Evolutionary conservation across 2,329 filamentous ascomycete genomes (phyloP).

Genomic region (Pyricularia pennisetigena): DNA sequence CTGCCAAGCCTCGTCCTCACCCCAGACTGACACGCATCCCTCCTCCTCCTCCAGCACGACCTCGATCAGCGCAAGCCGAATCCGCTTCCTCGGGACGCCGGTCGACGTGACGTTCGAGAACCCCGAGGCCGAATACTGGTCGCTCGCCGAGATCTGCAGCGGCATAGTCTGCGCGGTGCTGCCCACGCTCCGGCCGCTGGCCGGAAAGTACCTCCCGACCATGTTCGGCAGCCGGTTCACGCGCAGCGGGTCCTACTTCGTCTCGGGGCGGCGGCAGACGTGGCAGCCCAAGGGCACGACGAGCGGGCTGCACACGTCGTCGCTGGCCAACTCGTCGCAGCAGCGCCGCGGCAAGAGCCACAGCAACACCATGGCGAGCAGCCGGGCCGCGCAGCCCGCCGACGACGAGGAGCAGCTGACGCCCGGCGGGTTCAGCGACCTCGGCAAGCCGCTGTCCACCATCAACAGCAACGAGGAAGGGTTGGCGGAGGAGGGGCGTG

Average conservation of each 20-base stretch:
- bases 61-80: slow-evolving; percentile 28
- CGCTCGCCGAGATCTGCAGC: slow-evolving; percentile 24
- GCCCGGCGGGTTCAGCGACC: neutral
- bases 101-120: slow-evolving; percentile 27
- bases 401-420: slow-evolving; percentile 3
- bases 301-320: neutral
- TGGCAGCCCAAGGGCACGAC: neutral
- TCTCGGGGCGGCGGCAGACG: neutral
- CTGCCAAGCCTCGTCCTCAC: too few relatives aligned
- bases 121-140: slow-evolving; percentile 17
- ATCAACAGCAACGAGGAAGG: neutral
- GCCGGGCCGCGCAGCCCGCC: neutral
- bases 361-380: too few relatives aligned
- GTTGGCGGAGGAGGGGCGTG: too few relatives aligned
- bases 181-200: slow-evolving; percentile 22
- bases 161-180: slow-evolving; percentile 26
- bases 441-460: neutral
- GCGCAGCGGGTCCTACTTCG: neutral
- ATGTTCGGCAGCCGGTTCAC: neutral
- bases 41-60: slow-evolving; percentile 16
- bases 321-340: neutral
- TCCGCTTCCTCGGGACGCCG: slow-evolving; percentile 23
- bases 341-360: too few relatives aligned
- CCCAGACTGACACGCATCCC: too few relatives aligned
- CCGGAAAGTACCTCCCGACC: neutral